These are phyloP conservation scores for Blastocystis sp. DNA, from an alignment of 352 stramenopile species.

Conservation along the genomic window DNA sequence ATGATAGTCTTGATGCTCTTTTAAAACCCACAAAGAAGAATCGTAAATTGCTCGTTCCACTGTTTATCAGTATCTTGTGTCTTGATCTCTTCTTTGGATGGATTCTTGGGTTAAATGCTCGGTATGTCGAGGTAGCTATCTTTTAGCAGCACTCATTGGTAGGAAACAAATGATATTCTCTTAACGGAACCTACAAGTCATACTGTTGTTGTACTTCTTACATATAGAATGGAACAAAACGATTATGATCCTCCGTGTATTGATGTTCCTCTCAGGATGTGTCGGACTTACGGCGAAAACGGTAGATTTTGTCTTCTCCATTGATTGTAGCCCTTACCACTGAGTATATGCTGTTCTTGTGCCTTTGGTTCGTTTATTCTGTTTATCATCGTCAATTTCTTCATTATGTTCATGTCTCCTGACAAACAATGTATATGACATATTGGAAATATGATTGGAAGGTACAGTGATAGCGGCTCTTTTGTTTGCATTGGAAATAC, in stretches of 20 bases:
- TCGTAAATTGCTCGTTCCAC: not conserved
- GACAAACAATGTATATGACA: not conserved
- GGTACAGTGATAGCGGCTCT: not conserved
- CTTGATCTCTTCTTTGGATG: not conserved
- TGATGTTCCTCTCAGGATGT: not conserved
- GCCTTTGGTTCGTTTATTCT: not conserved
- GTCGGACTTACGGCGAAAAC: not conserved
- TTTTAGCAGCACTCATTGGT: not conserved
- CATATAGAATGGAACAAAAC: not conserved
- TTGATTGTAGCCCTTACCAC: not conserved
- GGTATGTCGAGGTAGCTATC: not conserved
- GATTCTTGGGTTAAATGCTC: not conserved
- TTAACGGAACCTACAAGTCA: not conserved
- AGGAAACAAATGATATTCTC: not conserved
- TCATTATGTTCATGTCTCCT: not conserved
- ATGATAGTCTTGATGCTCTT: not conserved
- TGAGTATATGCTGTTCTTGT: not conserved
- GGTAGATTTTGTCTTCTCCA: not conserved
- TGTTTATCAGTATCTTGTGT: not conserved
- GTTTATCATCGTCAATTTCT: not conserved
- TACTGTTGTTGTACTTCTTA: not conserved
- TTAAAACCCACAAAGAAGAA: slow-evolving; percentile 7
- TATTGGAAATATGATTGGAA: not conserved
- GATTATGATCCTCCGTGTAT: not conserved
- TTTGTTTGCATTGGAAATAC: not conserved